Evolutionary conservation across 2,329 filamentous ascomycete species (phyloP).

Genomic region (Zymoseptoria crescenta): DNA sequence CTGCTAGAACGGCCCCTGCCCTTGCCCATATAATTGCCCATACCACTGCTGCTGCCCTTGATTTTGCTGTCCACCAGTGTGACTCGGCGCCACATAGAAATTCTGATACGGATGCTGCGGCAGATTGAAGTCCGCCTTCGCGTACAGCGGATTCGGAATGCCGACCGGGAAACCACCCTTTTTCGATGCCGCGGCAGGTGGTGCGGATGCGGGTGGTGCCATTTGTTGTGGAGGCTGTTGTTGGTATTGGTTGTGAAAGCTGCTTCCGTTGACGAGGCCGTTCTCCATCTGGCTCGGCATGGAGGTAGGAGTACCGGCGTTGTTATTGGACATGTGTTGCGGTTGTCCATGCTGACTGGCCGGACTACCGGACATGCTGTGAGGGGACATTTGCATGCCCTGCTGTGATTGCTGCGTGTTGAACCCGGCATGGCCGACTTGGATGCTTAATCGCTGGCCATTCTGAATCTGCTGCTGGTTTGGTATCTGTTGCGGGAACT

Average conservation of each 20-base stretch:
- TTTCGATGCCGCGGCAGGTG: conserved; percentile 10
- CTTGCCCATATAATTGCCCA: background rate
- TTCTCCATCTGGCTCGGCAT: conserved; percentile 16
- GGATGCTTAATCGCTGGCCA: background rate
- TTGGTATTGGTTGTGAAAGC: conserved; percentile 19
- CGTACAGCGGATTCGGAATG: conserved; percentile 63
- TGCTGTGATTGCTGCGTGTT: background rate
- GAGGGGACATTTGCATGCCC: background rate
- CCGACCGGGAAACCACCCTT: conserved; percentile 36
- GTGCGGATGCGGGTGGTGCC: conserved; percentile 26
- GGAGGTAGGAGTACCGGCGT: background rate
- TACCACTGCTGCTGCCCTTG: background rate
- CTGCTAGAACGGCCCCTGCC: background rate
- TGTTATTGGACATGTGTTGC: background rate
- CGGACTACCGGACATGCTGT: background rate
- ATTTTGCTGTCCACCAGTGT: background rate
- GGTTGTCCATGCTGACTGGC: background rate
- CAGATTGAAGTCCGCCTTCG: conserved; percentile 64
- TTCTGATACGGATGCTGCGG: conserved; percentile 76
- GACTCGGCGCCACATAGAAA: conserved; percentile 52
- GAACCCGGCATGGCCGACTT: background rate
- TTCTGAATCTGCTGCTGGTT: background rate
- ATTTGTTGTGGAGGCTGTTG: conserved; percentile 12
- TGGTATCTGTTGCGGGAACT: background rate
- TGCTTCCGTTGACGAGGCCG: conserved; percentile 24